Conservation (phyloP, 495 filamentous ascomycete genomes). For the Podospora appendiculata region DNA sequence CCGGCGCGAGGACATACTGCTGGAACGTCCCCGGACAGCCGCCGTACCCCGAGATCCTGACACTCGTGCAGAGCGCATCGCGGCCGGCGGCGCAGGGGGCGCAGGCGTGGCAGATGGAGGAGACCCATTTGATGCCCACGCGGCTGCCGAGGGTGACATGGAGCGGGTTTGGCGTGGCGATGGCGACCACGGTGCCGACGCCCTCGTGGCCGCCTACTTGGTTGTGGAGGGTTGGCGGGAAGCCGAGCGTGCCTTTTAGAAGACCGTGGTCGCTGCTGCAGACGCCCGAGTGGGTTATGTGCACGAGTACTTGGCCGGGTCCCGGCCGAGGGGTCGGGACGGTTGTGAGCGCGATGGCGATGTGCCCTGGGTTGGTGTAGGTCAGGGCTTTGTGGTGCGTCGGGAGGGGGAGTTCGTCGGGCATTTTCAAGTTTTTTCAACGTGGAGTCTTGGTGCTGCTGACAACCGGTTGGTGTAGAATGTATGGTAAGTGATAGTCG, state of each 20-base stretch:
- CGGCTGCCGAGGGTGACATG: slow-evolving; percentile 32
- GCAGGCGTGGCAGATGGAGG: slow-evolving; percentile 29
- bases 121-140: slow-evolving; percentile 55
- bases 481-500: too few species aligned
- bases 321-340: slow-evolving; percentile 61
- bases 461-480: too few species aligned
- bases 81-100: slow-evolving; percentile 47
- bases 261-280: slow-evolving; percentile 60
- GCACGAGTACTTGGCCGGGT: slow-evolving; percentile 56
- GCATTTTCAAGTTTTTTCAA: neutral
- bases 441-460: too few species aligned
- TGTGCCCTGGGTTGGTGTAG: slow-evolving; percentile 61
- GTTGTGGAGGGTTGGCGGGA: slow-evolving; percentile 59
- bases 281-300: slow-evolving; percentile 64
- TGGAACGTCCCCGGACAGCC: slow-evolving; percentile 60
- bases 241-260: slow-evolving; percentile 48
- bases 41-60: slow-evolving; percentile 43
- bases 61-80: slow-evolving; percentile 40
- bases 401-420: neutral
- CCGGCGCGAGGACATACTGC: slow-evolving; percentile 58
- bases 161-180: slow-evolving; percentile 49
- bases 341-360: slow-evolving; percentile 61
- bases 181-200: slow-evolving; percentile 52
- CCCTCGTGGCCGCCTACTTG: slow-evolving; percentile 63
- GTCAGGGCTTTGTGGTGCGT: slow-evolving; percentile 52